Evolutionary conservation across 257 asterid species (phyloP).

Genomic region (Nicotiana benthamiana): DNA sequence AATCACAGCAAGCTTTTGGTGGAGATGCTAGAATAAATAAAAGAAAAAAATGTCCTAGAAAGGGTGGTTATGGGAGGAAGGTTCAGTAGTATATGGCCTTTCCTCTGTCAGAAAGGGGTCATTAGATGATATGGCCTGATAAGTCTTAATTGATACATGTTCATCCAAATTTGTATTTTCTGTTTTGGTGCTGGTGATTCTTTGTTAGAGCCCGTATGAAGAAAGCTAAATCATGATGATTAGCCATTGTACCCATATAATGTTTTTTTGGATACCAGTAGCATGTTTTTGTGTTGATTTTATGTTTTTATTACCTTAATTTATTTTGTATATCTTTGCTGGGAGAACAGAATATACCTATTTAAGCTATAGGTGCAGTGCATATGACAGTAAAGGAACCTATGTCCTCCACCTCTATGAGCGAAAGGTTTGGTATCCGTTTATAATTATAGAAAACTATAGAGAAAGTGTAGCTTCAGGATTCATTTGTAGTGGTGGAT

Average conservation of each 20-base stretch:
- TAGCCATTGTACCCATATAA: not conserved
- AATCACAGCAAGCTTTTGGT: not conserved
- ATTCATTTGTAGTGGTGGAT: not conserved
- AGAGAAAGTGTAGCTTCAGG: slow-evolving; percentile 1
- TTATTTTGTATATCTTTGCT: not conserved
- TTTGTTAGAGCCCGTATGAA: not conserved
- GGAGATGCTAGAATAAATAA: not conserved
- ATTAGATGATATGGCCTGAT: not conserved
- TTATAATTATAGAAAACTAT: not conserved
- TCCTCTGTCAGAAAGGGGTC: not conserved
- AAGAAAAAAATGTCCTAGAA: not conserved
- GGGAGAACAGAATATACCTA: not conserved
- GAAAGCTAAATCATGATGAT: not conserved
- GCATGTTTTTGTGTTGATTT: not conserved
- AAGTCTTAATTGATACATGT: not conserved
- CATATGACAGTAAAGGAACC: not conserved
- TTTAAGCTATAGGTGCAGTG: not conserved
- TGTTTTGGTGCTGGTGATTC: not conserved
- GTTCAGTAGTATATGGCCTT: not conserved
- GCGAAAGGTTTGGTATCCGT: not conserved
- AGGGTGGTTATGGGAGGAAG: not conserved
- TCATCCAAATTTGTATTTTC: not conserved
- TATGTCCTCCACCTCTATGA: not conserved
- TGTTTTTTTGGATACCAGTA: not conserved
- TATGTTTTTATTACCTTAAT: not conserved